A percentile compares a stretch with the other conserved stretches of the same genome.
Conservation (phyloP, 2,329 filamentous ascomycete species). For the Cladosporium cucumerinum region DNA sequence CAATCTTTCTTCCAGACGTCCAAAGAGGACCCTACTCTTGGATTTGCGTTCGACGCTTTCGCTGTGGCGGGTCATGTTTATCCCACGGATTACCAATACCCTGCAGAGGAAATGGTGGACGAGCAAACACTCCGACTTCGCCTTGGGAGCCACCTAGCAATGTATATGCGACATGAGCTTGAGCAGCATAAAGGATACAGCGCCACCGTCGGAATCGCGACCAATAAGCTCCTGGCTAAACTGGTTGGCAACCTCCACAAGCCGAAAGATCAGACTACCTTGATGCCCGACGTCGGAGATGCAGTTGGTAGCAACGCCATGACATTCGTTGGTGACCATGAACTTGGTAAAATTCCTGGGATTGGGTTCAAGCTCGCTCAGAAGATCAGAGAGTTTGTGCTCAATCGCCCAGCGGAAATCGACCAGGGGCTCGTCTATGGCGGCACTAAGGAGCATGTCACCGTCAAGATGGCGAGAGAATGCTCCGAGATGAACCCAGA, state of each 20-base stretch:
- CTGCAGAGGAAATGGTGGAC: conserved; percentile 17
- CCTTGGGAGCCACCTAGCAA: conserved; percentile 77
- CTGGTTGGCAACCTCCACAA: conserved; percentile 81
- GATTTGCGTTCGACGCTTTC: conserved; percentile 75
- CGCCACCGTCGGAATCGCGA: conserved; percentile 81
- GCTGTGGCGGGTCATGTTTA: conserved; percentile 62
- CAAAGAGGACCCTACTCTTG: conserved; percentile 68
- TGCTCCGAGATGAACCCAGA: conserved; percentile 62
- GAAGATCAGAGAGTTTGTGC: conserved; percentile 60
- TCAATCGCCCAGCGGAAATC: conserved; percentile 45
- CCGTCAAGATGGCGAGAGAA: conserved; percentile 62
- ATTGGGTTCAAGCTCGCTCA: conserved; percentile 78
- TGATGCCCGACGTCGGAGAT: conserved; percentile 54
- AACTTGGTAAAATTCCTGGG: conserved; percentile 77
- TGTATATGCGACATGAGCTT: conserved; percentile 67
- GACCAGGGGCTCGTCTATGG: conserved; percentile 48
- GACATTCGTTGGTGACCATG: conserved; percentile 70
- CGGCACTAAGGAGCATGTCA: conserved; percentile 55
- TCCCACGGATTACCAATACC: conserved; percentile 36
- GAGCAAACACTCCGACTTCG: conserved; percentile 56
- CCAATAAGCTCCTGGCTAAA: conserved; percentile 82
- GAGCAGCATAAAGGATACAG: conserved; percentile 79
- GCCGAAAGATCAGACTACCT: conserved; percentile 79
- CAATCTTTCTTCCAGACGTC: conserved; percentile 79
- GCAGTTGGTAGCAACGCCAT: conserved; percentile 49